A percentile compares a stretch with the other conserved stretches of the same genome.
Conservation (phyloP, 768 basidiomycete species). For the Pleurotus tuber-regium region DNA sequence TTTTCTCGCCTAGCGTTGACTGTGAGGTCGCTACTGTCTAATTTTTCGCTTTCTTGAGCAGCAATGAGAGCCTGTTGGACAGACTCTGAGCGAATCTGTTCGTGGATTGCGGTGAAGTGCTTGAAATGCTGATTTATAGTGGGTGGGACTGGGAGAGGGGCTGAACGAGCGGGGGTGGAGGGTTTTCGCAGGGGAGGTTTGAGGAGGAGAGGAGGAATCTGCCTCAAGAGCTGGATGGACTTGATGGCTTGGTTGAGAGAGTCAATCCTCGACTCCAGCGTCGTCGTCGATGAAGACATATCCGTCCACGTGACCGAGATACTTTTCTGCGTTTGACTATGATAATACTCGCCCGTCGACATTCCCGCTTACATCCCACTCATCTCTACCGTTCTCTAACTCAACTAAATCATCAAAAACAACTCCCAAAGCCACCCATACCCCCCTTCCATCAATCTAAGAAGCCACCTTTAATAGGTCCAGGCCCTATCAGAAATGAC, state of each 20-base stretch:
- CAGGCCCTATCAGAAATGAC: conserved; percentile 51
- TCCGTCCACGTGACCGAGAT: background rate
- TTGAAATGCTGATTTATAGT: conserved; percentile 31
- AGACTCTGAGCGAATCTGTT: conserved; percentile 43
- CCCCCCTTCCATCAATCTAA: conserved; percentile 25
- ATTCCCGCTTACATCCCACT: background rate
- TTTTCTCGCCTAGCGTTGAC: conserved; percentile 44
- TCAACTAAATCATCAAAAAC: conserved; percentile 18
- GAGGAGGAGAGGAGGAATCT: conserved; percentile 44
- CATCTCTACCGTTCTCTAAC: too few species aligned
- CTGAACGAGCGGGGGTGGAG: conserved; percentile 2
- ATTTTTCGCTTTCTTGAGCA: conserved; percentile 53
- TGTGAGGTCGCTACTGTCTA: conserved; percentile 49
- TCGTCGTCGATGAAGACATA: background rate
- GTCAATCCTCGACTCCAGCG: background rate
- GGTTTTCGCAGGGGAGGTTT: conserved; percentile 26
- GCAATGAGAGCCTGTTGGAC: conserved; percentile 57
- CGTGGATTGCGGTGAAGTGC: conserved; percentile 45
- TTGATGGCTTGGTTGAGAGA: conserved; percentile 26
- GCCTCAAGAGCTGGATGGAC: conserved; percentile 42
- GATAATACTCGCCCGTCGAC: conserved; percentile 1
- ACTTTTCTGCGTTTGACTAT: background rate
- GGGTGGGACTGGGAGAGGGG: conserved; percentile 1
- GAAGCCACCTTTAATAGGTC: conserved; percentile 57
- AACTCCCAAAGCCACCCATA: conserved; percentile 20